These are phyloP conservation scores for Macaranga tanarius DNA, from an alignment of 441 rosid genomes.

Conservation along the genomic window DNA sequence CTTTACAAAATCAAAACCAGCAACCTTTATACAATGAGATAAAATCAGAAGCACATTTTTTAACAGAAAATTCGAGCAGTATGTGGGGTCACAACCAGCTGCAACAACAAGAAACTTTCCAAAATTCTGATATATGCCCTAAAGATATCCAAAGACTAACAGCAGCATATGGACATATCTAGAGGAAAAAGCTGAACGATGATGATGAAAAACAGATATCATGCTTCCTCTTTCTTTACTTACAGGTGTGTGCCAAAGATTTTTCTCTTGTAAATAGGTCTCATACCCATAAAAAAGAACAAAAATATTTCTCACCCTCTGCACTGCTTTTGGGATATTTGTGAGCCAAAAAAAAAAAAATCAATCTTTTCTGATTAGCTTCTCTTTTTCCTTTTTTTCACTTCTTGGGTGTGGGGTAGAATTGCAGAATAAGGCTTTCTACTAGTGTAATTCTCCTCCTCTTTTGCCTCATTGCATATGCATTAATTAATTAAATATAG, in stretches of 20 bases:
- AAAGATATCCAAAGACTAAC: slow-evolving; percentile 52
- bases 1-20: slow-evolving; percentile 45
- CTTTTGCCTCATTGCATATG: slow-evolving; percentile 32
- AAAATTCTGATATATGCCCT: slow-evolving; percentile 35
- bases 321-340: slow-evolving; percentile 28
- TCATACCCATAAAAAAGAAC: slow-evolving; percentile 26
- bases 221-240: slow-evolving; percentile 17
- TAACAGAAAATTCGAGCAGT: slow-evolving; percentile 31
- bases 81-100: slow-evolving; percentile 46
- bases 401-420: slow-evolving; percentile 36
- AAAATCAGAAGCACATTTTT: slow-evolving; percentile 52
- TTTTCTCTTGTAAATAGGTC: slow-evolving; percentile 51
- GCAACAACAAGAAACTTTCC: slow-evolving; percentile 35
- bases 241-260: slow-evolving; percentile 37
- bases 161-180: slow-evolving; percentile 49
- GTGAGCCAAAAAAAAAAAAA: slow-evolving; percentile 29
- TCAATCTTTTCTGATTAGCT: slow-evolving; percentile 16
- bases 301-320: slow-evolving; percentile 27
- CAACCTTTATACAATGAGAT: slow-evolving; percentile 48
- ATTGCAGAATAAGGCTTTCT: slow-evolving; percentile 37
- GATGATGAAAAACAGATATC: neutral
- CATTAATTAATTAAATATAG: slow-evolving; percentile 17
- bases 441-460: slow-evolving; percentile 20
- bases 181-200: slow-evolving; percentile 11
- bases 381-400: slow-evolving; percentile 1